These are phyloP conservation scores for Colletotrichum chlorophyti DNA, from an alignment of 2,329 filamentous ascomycete genomes.

Conservation along the genomic window DNA sequence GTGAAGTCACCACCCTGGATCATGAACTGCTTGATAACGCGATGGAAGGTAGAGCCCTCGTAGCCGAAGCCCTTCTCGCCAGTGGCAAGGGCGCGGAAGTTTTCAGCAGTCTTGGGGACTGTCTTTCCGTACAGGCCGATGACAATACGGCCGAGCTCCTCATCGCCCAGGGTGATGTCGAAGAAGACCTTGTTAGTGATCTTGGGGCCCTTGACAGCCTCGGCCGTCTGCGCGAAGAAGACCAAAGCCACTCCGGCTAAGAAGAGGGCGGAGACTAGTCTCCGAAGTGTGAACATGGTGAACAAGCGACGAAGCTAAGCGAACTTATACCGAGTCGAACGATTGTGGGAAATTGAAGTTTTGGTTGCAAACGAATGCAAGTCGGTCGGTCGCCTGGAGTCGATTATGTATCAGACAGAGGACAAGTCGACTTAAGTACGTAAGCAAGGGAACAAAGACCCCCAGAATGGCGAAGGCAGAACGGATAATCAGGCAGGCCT, in stretches of 20 bases:
- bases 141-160: slow-evolving; percentile 76
- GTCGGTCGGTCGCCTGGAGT: slow-evolving; percentile 14
- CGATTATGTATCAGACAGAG: no score
- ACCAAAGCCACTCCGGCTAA: slow-evolving; percentile 78
- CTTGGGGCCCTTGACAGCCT: slow-evolving; percentile 86
- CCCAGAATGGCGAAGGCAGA: not conserved
- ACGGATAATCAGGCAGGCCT: slow-evolving; percentile 3
- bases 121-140: slow-evolving; percentile 89
- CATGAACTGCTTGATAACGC: slow-evolving; percentile 91
- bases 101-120: slow-evolving; percentile 76
- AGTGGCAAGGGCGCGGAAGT: slow-evolving; percentile 82
- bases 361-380: slow-evolving; percentile 1
- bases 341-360: slow-evolving; percentile 3
- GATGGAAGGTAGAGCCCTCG: slow-evolving; percentile 83
- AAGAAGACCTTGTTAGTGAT: slow-evolving; percentile 96
- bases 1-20: slow-evolving; percentile 92
- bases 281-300: slow-evolving; percentile 78
- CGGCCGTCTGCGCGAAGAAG: slow-evolving; percentile 76
- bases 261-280: slow-evolving; percentile 75
- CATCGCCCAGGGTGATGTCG: slow-evolving; percentile 79
- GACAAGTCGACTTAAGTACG: slow-evolving; percentile 16
- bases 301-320: slow-evolving; percentile 1
- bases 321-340: slow-evolving; percentile 19
- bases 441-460: not conserved
- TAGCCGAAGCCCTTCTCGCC: slow-evolving; percentile 89